Conservation (phyloP, 805 yeast genomes). For the Lipomyces chichibuensis region DNA sequence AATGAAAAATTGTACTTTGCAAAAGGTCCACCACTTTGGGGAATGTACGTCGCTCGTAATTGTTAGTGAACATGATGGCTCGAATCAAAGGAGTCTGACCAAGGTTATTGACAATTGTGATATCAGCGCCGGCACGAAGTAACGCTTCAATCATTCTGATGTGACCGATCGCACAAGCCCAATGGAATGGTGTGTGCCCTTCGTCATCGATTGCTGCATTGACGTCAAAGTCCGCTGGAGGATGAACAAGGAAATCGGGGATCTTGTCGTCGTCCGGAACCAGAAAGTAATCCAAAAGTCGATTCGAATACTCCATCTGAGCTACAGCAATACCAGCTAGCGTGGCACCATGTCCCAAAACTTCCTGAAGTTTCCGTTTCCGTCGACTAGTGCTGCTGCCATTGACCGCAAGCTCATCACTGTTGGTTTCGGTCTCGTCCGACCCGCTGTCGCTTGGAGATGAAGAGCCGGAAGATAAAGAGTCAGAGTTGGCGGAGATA, state of each 20-base stretch:
- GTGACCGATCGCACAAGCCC: constrained; percentile 97
- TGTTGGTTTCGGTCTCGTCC: constrained; percentile 42
- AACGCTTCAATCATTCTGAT: constrained; percentile 74
- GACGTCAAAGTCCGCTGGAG: constrained; percentile 67
- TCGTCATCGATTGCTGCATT: constrained; percentile 88
- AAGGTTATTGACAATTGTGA: constrained; percentile 58
- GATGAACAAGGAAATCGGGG: constrained; percentile 67
- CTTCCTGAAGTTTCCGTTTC: constrained; percentile 20
- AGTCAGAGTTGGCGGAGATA: constrained; percentile 38
- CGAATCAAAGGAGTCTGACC: constrained; percentile 91
- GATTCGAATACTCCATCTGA: constrained; percentile 51
- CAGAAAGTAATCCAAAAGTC: constrained; percentile 58
- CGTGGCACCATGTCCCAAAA: constrained; percentile 22
- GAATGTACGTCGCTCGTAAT: constrained; percentile 78
- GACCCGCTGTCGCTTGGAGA: constrained; percentile 60
- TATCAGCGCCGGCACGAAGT: constrained; percentile 73
- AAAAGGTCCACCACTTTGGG: constrained; percentile 75
- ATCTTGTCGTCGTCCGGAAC: constrained; percentile 60
- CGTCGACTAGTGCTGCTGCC: constrained; percentile 10
- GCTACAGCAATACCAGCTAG: constrained; percentile 36
- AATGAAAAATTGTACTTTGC: constrained; percentile 73
- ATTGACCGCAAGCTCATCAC: constrained; percentile 5
- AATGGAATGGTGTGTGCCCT: constrained; percentile 92
- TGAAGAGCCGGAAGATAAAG: constrained; percentile 45
- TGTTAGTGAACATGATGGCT: constrained; percentile 83